Conservation (phyloP, 2,329 filamentous ascomycete species). For the Pseudocercospora fijiensis region DNA sequence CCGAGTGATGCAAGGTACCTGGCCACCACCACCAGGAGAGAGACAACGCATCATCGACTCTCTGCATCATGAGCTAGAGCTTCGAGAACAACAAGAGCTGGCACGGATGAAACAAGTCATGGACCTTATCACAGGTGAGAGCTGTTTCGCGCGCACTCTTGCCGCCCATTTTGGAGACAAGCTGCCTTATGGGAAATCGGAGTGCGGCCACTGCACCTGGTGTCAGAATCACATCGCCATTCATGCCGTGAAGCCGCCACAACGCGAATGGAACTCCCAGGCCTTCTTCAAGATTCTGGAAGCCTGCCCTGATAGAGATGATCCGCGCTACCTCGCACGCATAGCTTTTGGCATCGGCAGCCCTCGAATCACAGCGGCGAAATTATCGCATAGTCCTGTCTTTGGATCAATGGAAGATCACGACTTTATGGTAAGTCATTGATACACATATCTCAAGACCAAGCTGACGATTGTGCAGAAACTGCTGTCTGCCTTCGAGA, state of each 20-base stretch:
- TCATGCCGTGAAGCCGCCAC: constrained; percentile 43
- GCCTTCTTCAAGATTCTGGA: constrained; percentile 49
- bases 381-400: constrained; percentile 46
- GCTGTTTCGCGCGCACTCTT: constrained; percentile 55
- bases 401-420: constrained; percentile 59
- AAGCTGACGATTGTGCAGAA: constrained; percentile 18
- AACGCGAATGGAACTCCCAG: constrained; percentile 41
- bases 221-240: constrained; percentile 40
- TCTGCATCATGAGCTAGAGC: constrained; percentile 53
- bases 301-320: constrained; percentile 52
- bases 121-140: constrained; percentile 52
- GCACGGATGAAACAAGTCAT: constrained; percentile 52
- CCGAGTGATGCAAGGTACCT: constrained; percentile 48
- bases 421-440: constrained; percentile 49
- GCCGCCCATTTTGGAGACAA: constrained; percentile 60
- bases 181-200: constrained; percentile 44
- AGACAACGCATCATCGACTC: constrained; percentile 48
- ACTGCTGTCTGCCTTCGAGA: constrained; percentile 25
- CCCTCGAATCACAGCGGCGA: constrained; percentile 53
- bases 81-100: constrained; percentile 56
- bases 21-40: constrained; percentile 45
- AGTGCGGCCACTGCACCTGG: constrained; percentile 56
- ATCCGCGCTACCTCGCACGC: constrained; percentile 59
- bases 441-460: background rate
- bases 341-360: constrained; percentile 64